A percentile compares a stretch with the other conserved stretches of the same genome.
Evolutionary conservation across 495 filamentous ascomycete genomes (phyloP).

Genomic region (Sabuloglossum arenarium): DNA sequence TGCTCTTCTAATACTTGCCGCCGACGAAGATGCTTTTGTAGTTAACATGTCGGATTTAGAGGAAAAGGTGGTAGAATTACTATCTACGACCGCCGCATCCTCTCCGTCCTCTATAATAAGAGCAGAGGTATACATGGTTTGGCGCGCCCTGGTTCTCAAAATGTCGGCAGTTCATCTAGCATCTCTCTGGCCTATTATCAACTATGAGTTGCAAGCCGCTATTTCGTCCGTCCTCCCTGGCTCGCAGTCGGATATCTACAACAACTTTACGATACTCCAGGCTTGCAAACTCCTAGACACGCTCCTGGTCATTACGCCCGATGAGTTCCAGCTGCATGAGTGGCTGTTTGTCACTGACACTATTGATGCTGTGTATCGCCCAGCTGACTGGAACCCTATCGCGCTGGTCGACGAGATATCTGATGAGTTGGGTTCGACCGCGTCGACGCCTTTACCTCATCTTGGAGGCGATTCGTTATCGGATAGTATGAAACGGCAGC

Average conservation of each 20-base stretch:
- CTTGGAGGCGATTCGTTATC: conserved; percentile 3
- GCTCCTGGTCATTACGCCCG: conserved; percentile 63
- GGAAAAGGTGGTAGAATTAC: conserved; percentile 71
- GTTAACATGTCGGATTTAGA: conserved; percentile 48
- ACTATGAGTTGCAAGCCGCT: conserved; percentile 64
- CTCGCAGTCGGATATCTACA: conserved; percentile 56
- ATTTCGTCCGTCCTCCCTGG: conserved; percentile 54
- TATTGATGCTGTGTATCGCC: conserved; percentile 84
- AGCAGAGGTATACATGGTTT: conserved; percentile 73
- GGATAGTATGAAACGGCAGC: conserved; percentile 7
- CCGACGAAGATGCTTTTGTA: conserved; percentile 55
- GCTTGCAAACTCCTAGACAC: conserved; percentile 83
- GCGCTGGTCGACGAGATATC: conserved; percentile 75
- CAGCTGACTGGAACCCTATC: conserved; percentile 45
- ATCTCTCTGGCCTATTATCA: conserved; percentile 75
- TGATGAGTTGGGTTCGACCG: conserved; percentile 42
- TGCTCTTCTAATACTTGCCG: conserved; percentile 53
- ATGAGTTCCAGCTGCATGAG: conserved; percentile 89
- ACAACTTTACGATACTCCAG: conserved; percentile 53
- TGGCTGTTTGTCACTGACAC: conserved; percentile 97
- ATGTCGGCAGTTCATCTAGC: conserved; percentile 58
- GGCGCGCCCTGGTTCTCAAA: conserved; percentile 60
- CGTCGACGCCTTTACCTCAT: conserved; percentile 9
- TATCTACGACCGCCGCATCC: conserved; percentile 66
- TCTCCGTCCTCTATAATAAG: conserved; percentile 81